A percentile compares a stretch with the other conserved stretches of the same genome.
Conservation (phyloP, 2,329 filamentous ascomycete species). For the Cladosporium sp. region DNA sequence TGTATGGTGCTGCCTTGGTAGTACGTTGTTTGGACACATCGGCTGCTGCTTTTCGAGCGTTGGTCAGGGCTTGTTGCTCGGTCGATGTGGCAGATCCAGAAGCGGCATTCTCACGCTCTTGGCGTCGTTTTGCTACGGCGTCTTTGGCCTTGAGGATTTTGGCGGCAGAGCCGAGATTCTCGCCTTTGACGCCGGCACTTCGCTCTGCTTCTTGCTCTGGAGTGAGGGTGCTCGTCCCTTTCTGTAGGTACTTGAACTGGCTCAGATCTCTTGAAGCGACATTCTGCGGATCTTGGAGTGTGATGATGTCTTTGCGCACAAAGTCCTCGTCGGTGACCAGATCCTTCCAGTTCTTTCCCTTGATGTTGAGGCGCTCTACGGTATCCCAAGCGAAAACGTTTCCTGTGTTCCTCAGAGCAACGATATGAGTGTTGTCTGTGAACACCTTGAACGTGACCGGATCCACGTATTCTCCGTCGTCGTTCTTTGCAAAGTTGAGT, state of each 20-base stretch:
- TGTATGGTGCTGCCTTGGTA: constrained; percentile 58
- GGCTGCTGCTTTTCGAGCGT: constrained; percentile 50
- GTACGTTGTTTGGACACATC: constrained; percentile 24
- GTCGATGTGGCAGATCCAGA: constrained; percentile 15
- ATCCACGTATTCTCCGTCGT: constrained; percentile 86
- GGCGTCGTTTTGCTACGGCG: constrained; percentile 84
- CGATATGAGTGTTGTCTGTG: constrained; percentile 96
- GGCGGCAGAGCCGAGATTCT: constrained; percentile 69
- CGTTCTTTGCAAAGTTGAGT: constrained; percentile 88
- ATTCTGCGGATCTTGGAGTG: constrained; percentile 92
- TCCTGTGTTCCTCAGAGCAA: constrained; percentile 78
- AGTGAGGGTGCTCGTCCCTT: constrained; percentile 65
- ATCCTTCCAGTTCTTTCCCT: constrained; percentile 93
- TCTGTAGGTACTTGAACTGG: constrained; percentile 83
- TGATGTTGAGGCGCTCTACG: constrained; percentile 90
- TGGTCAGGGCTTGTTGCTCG: constrained; percentile 46
- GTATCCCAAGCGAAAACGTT: constrained; percentile 98
- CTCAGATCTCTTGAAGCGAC: constrained; percentile 75
- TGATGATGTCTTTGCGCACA: constrained; percentile 86
- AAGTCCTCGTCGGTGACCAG: constrained; percentile 85
- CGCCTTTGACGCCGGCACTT: constrained; percentile 63
- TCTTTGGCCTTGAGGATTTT: constrained; percentile 91
- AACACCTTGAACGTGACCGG: constrained; percentile 97
- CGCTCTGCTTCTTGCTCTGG: constrained; percentile 67
- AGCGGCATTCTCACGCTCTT: constrained; percentile 55